Base-by-base conservation (phyloP, 352 stramenopile species). In the Pythium angustatum region DNA sequence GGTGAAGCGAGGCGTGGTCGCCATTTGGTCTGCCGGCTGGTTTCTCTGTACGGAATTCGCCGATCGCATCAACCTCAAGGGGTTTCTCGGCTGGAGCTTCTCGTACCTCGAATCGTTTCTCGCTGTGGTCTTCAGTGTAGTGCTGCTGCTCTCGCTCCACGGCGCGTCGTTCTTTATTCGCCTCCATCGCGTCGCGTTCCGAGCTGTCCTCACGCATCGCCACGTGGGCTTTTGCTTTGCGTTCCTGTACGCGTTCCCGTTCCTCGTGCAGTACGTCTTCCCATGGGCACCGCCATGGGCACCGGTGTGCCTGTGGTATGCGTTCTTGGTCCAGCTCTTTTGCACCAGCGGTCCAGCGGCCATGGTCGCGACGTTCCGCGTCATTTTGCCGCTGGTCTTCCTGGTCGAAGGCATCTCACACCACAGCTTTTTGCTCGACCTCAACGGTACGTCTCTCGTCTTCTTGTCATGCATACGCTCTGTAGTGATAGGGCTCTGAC, bases 231-330 rank as follows among this genome's bases (percentile, higher is more conserved):
- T 93, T 52, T 94, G 86, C 72, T 95, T 95, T 68, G 77, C 79
- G 10, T 95, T 96, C 48, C 69, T 94, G 5, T 96, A 96, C 72
- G 79, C 82, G 4, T 96, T 95, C 40, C 88, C 88, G 17, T 89
- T 90, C 48, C 69, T 96, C 8, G 87, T 96, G 36, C 82, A 93
- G 61, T 91, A 95, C 55, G 82, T 95, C 27, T 91, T 96, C 51
- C 83, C 88, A 19, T 96, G 88, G 88, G 88, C 88, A 0, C 88
- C 88, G 49, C 88, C 88, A 50, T 96, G 88, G 88, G 88, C 85
- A 0, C 86, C 88, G 0, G 87, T 96, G 26, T 96, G 88, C 48
- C 79, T 96, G 1, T 96, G 88, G 88, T 96, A 96, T 50, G 87
- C 88, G 17, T 96, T 96, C 68, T 72, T 96, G 15, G 85, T 95